phyloP scores from a whole-genome alignment of 169 alveolate genomes.

The Plasmodium blacklocki region DNA sequence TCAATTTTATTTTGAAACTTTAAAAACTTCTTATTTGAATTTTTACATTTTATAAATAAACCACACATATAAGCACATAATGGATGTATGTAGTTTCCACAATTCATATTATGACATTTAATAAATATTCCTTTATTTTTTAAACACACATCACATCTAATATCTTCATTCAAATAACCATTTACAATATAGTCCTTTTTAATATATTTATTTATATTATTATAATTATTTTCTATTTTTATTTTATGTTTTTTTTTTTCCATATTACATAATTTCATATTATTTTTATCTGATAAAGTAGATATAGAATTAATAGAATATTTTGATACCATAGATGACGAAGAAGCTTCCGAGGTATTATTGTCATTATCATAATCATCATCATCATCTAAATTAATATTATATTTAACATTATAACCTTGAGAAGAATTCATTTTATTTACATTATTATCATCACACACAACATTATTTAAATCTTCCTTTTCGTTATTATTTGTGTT shows the following conservation, averaged over 20 bases:
- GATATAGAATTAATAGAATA: not conserved
- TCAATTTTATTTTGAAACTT: constrained; percentile 56
- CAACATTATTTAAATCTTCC: not conserved
- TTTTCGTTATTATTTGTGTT: not conserved
- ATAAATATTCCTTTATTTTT: constrained; percentile 51
- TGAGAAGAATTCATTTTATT: not conserved
- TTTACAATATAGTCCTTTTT: constrained; percentile 19
- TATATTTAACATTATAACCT: not conserved
- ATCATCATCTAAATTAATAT: not conserved
- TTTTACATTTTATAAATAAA: constrained; percentile 50
- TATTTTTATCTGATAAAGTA: not conserved
- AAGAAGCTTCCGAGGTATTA: not conserved
- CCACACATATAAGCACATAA: constrained; percentile 76
- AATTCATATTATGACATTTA: constrained; percentile 33
- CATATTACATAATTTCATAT: not conserved
- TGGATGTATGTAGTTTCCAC: constrained; percentile 53
- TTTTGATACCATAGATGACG: constrained; percentile 1
- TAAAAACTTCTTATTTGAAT: constrained; percentile 55
- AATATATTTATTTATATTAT: not conserved
- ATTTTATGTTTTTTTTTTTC: not conserved
- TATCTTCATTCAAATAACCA: constrained; percentile 26
- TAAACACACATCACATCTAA: constrained; percentile 49
- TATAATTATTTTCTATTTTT: no score
- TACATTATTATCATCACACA: not conserved
- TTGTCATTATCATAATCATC: not conserved